A percentile compares a stretch with the other conserved stretches of the same genome.
phyloP scores from a whole-genome alignment of 495 filamentous ascomycete species.

The Tuber umbilicatum region DNA sequence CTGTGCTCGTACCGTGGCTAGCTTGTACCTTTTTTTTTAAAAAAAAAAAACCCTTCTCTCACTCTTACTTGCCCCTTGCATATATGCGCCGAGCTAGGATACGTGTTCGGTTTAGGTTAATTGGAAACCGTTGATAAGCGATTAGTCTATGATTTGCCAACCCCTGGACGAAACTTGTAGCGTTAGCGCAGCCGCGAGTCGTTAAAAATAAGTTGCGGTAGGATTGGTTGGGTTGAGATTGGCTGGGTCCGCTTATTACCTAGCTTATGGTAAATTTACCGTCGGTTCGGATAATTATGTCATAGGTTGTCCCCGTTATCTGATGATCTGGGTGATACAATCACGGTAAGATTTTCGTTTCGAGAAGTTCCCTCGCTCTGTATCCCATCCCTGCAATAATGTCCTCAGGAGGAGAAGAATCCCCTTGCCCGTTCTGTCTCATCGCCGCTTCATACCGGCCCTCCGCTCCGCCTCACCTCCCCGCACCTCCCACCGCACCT shows the following conservation, averaged over 20 bases:
- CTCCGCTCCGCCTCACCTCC: neutral
- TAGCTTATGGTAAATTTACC: neutral
- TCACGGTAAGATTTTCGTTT: neutral
- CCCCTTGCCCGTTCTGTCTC: neutral
- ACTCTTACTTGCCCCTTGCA: neutral
- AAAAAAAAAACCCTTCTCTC: neutral
- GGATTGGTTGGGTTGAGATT: neutral
- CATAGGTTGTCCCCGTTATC: neutral
- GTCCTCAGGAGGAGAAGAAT: neutral
- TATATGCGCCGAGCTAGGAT: neutral
- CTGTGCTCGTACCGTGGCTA: neutral
- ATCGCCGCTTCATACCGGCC: neutral
- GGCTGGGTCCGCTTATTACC: neutral
- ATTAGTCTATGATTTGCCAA: neutral
- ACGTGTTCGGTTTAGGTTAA: neutral
- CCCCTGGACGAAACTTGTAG: neutral
- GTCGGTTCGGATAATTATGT: neutral
- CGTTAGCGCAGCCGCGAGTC: neutral
- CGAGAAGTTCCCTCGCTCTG: neutral
- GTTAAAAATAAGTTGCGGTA: neutral
- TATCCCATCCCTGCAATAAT: neutral
- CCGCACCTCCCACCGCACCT: neutral
- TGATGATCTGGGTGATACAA: neutral
- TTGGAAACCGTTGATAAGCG: neutral
- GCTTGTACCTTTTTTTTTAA: neutral